phyloP scores from a whole-genome alignment of 2,329 filamentous ascomycete species.

The Ceratocystis papillata region DNA sequence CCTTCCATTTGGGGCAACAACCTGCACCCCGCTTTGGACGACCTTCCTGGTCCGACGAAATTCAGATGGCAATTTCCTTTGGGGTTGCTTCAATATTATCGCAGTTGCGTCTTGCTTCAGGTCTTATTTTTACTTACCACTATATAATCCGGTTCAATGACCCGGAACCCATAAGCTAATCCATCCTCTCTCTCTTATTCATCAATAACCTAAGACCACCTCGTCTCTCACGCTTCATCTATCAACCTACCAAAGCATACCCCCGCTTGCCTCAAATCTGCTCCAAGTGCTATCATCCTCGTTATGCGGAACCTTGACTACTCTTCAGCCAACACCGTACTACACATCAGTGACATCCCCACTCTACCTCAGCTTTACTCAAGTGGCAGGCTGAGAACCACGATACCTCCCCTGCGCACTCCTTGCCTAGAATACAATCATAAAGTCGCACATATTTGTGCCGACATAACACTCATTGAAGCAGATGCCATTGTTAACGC shows the following conservation, averaged over 20 bases:
- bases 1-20: background rate
- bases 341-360: background rate
- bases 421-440: constrained; percentile 45
- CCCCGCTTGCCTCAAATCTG: background rate
- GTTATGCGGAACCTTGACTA: background rate
- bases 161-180: too few species aligned
- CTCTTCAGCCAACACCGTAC: background rate
- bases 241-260: background rate
- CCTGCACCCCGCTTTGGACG: constrained; percentile 5
- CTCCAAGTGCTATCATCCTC: background rate
- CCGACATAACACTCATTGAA: constrained; percentile 70
- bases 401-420: background rate
- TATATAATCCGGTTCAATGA: background rate
- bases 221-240: background rate
- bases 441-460: constrained; percentile 57
- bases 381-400: background rate
- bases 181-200: too few species aligned
- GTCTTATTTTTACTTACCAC: background rate
- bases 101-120: background rate
- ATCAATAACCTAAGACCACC: too few species aligned
- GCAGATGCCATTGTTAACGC: constrained; percentile 88
- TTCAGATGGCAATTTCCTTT: background rate
- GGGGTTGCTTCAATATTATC: background rate
- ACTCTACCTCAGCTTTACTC: background rate
- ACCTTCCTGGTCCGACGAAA: background rate